Evolutionary conservation across 2,329 filamentous ascomycete species (phyloP), one percentile per base, ranked within the genome.

Genomic region (Furcasterigmium sp.): DNA sequence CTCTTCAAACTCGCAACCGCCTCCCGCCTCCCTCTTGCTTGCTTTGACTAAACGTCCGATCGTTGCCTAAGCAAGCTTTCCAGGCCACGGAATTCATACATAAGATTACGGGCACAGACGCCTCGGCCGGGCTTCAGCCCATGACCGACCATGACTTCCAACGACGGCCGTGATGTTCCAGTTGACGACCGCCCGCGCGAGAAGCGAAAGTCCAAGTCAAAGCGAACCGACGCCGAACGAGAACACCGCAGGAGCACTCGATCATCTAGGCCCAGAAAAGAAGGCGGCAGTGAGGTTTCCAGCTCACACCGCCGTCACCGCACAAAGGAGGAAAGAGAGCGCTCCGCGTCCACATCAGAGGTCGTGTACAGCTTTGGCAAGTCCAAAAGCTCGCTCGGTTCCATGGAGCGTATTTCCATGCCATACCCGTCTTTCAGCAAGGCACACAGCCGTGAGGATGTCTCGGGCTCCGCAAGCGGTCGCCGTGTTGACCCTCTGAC

Each of bases 401-500:
- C 61, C 46, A 59, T 55, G 39, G 69, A 75, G 42, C 72, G 73
- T 21, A 60, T 70, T 26, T 76, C 74, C 48, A 59, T 86, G 34
- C 84, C 87, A 7, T 95, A 95, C 59, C 88, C 90, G 2, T 75
- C 76, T 10, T 89, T 94, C 64, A 93, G 87, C 66, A 96, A 94
- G 66, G 86, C 86, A 11, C 88, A 95, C 63, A 83, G 80, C 57
- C 71, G 70, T 41, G 77, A 82, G 37, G 72, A 78, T 42, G 52
- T 77, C 39, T 59, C 64, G 19, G 51, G 53, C 32, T 58, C 56
- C 39, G 61, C 57, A 49, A 63, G 43, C 55, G 42, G 47, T 6
- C 30, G 48, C 46, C 37, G 55, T 50, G 38, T 51, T 47, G 72
- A 80, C 43, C 75, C 75, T 2, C 61, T 74, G 39, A 90, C 86